phyloP scores from a whole-genome alignment of 108 stramenopile genomes.

The Pseudonitzschia delicatissima region DNA sequence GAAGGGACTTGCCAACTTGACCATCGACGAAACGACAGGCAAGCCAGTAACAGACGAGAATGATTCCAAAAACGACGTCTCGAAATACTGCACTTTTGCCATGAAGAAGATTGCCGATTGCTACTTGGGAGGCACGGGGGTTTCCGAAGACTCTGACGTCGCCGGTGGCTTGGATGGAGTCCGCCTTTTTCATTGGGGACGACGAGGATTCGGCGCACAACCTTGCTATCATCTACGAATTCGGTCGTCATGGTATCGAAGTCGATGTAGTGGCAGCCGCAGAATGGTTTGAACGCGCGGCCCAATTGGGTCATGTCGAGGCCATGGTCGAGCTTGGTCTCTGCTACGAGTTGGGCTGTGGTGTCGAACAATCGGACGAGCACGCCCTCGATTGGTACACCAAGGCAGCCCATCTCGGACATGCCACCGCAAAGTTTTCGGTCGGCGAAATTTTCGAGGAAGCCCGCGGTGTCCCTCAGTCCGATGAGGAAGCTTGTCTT shows the following conservation, averaged over 20 bases:
- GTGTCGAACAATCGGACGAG: slow-evolving; percentile 72
- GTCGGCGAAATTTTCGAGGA: slow-evolving; percentile 87
- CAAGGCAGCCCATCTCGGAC: slow-evolving; percentile 73
- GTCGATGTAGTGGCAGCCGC: slow-evolving; percentile 80
- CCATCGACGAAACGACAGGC: slow-evolving; percentile 24
- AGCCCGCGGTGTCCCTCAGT: slow-evolving; percentile 75
- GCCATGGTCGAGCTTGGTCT: slow-evolving; percentile 85
- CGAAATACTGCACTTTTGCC: slow-evolving; percentile 44
- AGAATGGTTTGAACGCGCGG: slow-evolving; percentile 78
- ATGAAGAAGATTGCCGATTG: slow-evolving; percentile 60
- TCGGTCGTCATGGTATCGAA: slow-evolving; percentile 55
- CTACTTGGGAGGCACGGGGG: slow-evolving; percentile 59
- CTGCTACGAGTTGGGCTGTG: slow-evolving; percentile 85
- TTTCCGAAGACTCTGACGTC: slow-evolving; percentile 23
- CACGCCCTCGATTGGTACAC: slow-evolving; percentile 85
- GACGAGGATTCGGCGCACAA: slow-evolving; percentile 72
- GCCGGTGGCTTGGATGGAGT: slow-evolving; percentile 74
- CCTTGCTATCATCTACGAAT: slow-evolving; percentile 76
- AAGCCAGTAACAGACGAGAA: slow-evolving; percentile 10
- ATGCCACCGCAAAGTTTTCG: slow-evolving; percentile 64
- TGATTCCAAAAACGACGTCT: slow-evolving; percentile 1
- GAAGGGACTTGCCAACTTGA: slow-evolving; percentile 45
- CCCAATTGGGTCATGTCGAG: slow-evolving; percentile 65
- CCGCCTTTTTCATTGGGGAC: slow-evolving; percentile 55
- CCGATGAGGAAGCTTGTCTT: slow-evolving; percentile 80